phyloP scores from a whole-genome alignment of 176 grass and related monocot species.

The Metroxylon sagu region DNA sequence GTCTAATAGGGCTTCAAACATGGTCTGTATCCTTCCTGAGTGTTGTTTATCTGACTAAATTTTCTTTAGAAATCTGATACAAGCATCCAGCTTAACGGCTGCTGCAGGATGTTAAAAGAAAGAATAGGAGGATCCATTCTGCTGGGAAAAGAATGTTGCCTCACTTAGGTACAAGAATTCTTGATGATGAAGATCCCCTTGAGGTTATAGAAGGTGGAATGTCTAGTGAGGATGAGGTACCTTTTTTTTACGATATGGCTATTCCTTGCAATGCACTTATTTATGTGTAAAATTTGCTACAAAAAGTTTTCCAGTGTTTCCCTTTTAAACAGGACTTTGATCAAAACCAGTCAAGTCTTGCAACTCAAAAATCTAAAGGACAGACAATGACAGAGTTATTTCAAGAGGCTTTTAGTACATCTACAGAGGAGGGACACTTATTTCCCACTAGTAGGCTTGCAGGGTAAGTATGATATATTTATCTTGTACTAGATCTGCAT shows the following conservation, averaged over 20 bases:
- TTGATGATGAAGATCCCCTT: conserved; percentile 48
- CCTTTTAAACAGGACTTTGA: conserved; percentile 39
- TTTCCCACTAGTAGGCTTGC: conserved; percentile 24
- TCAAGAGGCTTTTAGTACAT: conserved; percentile 58
- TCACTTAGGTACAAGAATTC: conserved; percentile 42
- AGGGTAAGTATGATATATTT: conserved; percentile 34
- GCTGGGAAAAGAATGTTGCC: conserved; percentile 32
- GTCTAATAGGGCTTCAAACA: conserved; percentile 31
- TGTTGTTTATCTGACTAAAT: conserved; percentile 12
- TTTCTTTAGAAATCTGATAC: conserved; percentile 13
- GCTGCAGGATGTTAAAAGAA: conserved; percentile 18
- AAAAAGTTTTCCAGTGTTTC: conserved; percentile 3
- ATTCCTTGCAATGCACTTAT: conserved; percentile 4
- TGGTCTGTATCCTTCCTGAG: conserved; percentile 30
- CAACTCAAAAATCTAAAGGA: conserved; percentile 42
- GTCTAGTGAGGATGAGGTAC: conserved; percentile 77
- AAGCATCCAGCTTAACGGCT: conserved; percentile 20
- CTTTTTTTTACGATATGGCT: not conserved
- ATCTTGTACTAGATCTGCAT: conserved; percentile 1
- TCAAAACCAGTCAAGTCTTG: conserved; percentile 36
- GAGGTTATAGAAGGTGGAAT: conserved; percentile 51
- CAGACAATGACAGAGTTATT: conserved; percentile 83
- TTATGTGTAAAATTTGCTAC: conserved; percentile 2
- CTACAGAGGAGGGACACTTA: conserved; percentile 20
- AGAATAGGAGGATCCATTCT: conserved; percentile 29